Conservation (phyloP, 1,139 yeast genomes). For the Geotrichum cucujoidarum region DNA sequence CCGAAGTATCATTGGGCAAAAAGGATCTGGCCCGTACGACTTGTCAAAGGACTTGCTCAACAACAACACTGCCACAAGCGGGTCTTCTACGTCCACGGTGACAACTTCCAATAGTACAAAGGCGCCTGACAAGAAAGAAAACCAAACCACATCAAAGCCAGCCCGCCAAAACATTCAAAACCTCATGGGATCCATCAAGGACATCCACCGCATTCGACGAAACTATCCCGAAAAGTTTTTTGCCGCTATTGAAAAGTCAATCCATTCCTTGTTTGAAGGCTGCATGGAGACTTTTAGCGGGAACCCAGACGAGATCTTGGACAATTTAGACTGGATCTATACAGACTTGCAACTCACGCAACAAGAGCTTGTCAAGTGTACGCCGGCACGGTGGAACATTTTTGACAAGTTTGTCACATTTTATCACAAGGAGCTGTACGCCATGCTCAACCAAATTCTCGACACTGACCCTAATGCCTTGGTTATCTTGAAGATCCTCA, state of each 20-base stretch:
- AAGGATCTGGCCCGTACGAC: constrained; percentile 13
- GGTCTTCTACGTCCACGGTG: not conserved
- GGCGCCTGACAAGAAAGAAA: not conserved
- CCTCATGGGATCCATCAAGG: constrained; percentile 22
- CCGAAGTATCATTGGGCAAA: constrained; percentile 12
- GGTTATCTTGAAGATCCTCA: constrained; percentile 46
- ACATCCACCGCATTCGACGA: constrained; percentile 42
- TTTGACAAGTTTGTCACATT: constrained; percentile 57
- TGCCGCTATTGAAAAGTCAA: constrained; percentile 53
- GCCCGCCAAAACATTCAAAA: constrained; percentile 12
- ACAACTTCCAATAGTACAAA: not conserved
- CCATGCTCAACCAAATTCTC: constrained; percentile 56
- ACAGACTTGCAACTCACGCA: constrained; percentile 68
- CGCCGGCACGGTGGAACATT: constrained; percentile 76
- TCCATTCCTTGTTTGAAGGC: constrained; percentile 61
- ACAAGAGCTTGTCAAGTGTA: constrained; percentile 50
- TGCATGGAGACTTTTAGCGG: constrained; percentile 55
- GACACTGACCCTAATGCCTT: constrained; percentile 59
- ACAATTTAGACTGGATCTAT: constrained; percentile 77
- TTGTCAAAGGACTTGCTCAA: constrained; percentile 8
- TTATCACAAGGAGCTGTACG: constrained; percentile 65
- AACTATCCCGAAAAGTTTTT: constrained; percentile 64
- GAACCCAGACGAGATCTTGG: constrained; percentile 56
- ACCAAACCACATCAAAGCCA: not conserved
- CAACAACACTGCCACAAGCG: not conserved